Evolutionary conservation across 2,329 filamentous ascomycete species (phyloP), one percentile per base, ranked within the genome.

Genomic region (Colletotrichum siamense): DNA sequence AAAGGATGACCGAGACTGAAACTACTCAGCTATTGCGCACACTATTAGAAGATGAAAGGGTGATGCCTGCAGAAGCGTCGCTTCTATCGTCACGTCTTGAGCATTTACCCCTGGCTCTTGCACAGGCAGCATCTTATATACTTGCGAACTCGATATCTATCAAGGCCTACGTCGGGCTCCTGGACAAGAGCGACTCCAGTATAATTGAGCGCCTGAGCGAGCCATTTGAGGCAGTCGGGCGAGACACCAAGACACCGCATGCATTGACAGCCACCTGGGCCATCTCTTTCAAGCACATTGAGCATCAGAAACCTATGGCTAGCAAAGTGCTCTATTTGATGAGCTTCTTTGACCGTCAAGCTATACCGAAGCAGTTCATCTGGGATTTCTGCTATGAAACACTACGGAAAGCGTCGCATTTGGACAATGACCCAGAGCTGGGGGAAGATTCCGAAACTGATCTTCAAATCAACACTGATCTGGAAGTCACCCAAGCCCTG

Each of bases 321-420:
- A 82, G 87, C 4, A 77, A 87, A 10, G 80, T 84, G 4, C 66
- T 85, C 2, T 85, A 82, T 1, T 81, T 89, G 8, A 85, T 89
- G 84, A 87, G 87, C 79, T 85, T 87, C 69, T 85, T 86, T 1
- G 77, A 83, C 4, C 36, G 52, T 9, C 81, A 81, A 6, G 84
- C 82, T 9, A 87, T 89, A 28, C 84, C 85, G 0, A 81, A 83
- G 32, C 77, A 49, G 16, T 71, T 85, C 22, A 69, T 88, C 55
- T 71, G 67, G n/a, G 55, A 79, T 15, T 82, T 83, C 55, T 39
- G 69, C 73, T 10, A 39, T 66, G 57, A 74, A 49, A n/a, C n/a
- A n/a, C n/a, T n/a, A n/a, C n/a, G n/a, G n/a, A n/a, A n/a, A n/a
- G n/a, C n/a, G n/a, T n/a, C n/a, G n/a, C n/a, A n/a, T n/a, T n/a